Evolutionary conservation across 495 filamentous ascomycete genomes (phyloP).

Genomic region (Tuber indicum): DNA sequence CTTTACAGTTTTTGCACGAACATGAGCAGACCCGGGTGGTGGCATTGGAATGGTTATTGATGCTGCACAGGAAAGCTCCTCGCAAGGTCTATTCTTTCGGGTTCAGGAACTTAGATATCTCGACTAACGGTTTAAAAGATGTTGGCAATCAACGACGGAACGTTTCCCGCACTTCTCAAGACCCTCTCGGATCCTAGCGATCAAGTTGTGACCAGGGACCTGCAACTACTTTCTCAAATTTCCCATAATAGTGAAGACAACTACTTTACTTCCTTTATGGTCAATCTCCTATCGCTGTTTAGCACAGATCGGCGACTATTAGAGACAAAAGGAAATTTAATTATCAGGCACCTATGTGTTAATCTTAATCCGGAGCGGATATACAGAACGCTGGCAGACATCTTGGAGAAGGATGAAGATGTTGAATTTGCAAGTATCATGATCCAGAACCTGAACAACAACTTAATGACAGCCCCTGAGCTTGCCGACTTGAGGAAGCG

Average conservation of each 20-base stretch:
- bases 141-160: constrained; percentile 92
- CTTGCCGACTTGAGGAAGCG: constrained; percentile 84
- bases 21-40: constrained; percentile 93
- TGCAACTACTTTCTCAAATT: constrained; percentile 92
- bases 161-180: constrained; percentile 91
- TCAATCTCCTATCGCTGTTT: constrained; percentile 89
- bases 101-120: constrained; percentile 26
- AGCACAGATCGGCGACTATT: constrained; percentile 85
- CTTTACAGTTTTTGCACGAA: constrained; percentile 88
- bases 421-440: constrained; percentile 98
- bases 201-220: constrained; percentile 88
- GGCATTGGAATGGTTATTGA: constrained; percentile 90
- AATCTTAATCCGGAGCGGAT: constrained; percentile 91
- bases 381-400: constrained; percentile 91
- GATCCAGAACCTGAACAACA: constrained; percentile 99
- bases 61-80: constrained; percentile 92
- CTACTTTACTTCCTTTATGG: constrained; percentile 98
- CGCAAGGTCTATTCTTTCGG: constrained; percentile 58
- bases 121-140: constrained; percentile 25
- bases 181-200: constrained; percentile 94
- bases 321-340: constrained; percentile 88
- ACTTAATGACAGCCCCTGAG: constrained; percentile 94
- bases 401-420: constrained; percentile 96
- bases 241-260: constrained; percentile 92
- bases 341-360: constrained; percentile 90